These are phyloP conservation scores for Chromera velia DNA, from an alignment of 73 alveolate species.

Conservation along the genomic window DNA sequence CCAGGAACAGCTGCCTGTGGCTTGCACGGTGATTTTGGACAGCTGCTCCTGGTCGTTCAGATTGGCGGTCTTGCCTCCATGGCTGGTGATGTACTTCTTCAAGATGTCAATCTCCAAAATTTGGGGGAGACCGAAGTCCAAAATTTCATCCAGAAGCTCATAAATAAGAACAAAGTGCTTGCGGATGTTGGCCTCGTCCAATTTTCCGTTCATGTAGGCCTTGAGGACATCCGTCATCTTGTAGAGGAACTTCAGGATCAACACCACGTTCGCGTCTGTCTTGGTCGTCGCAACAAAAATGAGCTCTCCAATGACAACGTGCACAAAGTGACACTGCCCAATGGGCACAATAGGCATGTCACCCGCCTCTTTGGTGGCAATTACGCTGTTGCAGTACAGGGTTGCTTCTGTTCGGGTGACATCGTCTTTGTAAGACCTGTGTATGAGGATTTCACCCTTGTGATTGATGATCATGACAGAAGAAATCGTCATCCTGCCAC, in stretches of 20 bases:
- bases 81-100: slow-evolving; percentile 79
- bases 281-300: slow-evolving; percentile 77
- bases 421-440: slow-evolving; percentile 77
- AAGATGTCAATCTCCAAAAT: slow-evolving; percentile 77
- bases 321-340: slow-evolving; percentile 84
- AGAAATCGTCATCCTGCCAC: slow-evolving; percentile 18
- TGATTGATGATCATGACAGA: slow-evolving; percentile 37
- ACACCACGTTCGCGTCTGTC: slow-evolving; percentile 65
- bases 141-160: slow-evolving; percentile 63
- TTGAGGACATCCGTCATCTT: slow-evolving; percentile 64
- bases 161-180: slow-evolving; percentile 81
- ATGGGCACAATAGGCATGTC: slow-evolving; percentile 88
- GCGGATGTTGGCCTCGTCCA: slow-evolving; percentile 67
- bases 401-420: slow-evolving; percentile 79
- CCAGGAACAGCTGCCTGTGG: slow-evolving; percentile 88
- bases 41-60: slow-evolving; percentile 58
- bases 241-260: slow-evolving; percentile 69
- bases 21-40: slow-evolving; percentile 69
- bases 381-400: slow-evolving; percentile 89
- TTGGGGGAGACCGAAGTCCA: slow-evolving; percentile 54
- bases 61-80: slow-evolving; percentile 41
- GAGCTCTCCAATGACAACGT: slow-evolving; percentile 51
- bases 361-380: slow-evolving; percentile 91
- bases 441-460: slow-evolving; percentile 90
- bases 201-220: slow-evolving; percentile 75